Base-by-base conservation (phyloP, 371 early-diverging fungal species). In the Amoeboradix gromovi region DNA sequence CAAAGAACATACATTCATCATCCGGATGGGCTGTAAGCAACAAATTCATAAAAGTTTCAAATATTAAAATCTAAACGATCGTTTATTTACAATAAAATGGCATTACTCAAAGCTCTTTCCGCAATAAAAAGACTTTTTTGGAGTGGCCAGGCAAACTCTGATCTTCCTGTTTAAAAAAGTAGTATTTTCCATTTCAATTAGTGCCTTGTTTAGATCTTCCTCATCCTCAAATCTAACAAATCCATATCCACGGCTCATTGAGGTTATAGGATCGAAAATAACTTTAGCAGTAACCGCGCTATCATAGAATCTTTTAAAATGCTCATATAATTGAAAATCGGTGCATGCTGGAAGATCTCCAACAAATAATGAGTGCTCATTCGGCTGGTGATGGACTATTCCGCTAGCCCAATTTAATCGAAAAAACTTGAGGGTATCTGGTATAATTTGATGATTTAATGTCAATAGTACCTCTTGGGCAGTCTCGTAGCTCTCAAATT, bases 1-100 rank as follows among this genome's bases (percentile, higher is more conserved):
- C 85, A 81, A 99, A 99, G 77, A 99, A 99, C 94, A 98, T 92
- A 77, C 90, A 91, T 75, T 99, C 99, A 79, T 99, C 99, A 79
- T 99, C 99, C 0, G 98, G 97, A 78, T 99, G 99, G 29, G 99
- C 97, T 27, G 86, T 90, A 30, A 95, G 79, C 48, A 48, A 48
- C 22, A 22, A 5, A 48, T 5, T 12, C 48, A 48, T 48, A 22
- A 48, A 48, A 12, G 48, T 48, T 48, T 48, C 12, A 48, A 48
- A 48, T 12, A 48, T 48, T 48, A 48, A 48, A 48, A 48, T 48
- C 22, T 22, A 48, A 48, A 48, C 5, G 12, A 48, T 22, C 5
- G 22, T 12, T 12, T 48, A 48, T 48, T 48, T 48, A 48, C 48
- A 12, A 22, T 12, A n/a, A n/a, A n/a, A n/a, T n/a, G n/a, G n/a